A percentile compares a stretch with the other conserved stretches of the same genome.
Conservation (phyloP, 1,284 basidiomycete genomes). For the Leccinum colubrinum region DNA sequence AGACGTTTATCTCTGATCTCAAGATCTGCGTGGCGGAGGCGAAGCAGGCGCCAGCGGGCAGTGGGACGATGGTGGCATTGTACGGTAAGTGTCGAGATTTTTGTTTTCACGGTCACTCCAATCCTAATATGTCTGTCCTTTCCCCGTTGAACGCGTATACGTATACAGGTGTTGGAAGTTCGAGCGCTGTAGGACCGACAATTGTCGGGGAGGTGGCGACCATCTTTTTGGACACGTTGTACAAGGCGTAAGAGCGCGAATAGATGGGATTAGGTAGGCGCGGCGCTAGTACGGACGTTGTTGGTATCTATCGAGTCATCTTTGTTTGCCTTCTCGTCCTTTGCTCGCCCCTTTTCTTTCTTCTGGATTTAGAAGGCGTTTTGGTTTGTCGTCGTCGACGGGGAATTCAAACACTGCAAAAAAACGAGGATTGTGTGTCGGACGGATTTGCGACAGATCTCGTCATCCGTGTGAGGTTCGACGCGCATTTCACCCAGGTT, state of each 20-base stretch:
- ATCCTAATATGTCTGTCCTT: not conserved
- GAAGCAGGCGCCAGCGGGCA: constrained; percentile 51
- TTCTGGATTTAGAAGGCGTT: not conserved
- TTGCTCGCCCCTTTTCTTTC: not conserved
- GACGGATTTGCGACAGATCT: too few relatives aligned
- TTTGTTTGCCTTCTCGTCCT: not conserved
- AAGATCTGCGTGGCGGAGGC: constrained; percentile 73
- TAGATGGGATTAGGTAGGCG: not conserved
- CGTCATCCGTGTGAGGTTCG: too few relatives aligned
- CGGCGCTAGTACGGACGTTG: not conserved
- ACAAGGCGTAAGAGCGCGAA: constrained; percentile 56
- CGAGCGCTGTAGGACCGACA: constrained; percentile 84
- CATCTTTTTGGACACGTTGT: constrained; percentile 80
- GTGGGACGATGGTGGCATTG: constrained; percentile 83
- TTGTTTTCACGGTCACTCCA: not conserved
- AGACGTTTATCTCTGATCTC: constrained; percentile 79
- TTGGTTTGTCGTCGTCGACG: too few relatives aligned
- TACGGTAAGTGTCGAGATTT: constrained; percentile 63
- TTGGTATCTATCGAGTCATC: not conserved
- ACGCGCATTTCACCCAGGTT: too few relatives aligned
- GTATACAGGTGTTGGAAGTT: constrained; percentile 76
- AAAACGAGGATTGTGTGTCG: too few relatives aligned
- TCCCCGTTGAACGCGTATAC: not conserved
- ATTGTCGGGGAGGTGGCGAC: constrained; percentile 85
- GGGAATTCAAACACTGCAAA: too few relatives aligned